Conservation (phyloP, 108 stramenopile species). For the Parmales sp. region DNA sequence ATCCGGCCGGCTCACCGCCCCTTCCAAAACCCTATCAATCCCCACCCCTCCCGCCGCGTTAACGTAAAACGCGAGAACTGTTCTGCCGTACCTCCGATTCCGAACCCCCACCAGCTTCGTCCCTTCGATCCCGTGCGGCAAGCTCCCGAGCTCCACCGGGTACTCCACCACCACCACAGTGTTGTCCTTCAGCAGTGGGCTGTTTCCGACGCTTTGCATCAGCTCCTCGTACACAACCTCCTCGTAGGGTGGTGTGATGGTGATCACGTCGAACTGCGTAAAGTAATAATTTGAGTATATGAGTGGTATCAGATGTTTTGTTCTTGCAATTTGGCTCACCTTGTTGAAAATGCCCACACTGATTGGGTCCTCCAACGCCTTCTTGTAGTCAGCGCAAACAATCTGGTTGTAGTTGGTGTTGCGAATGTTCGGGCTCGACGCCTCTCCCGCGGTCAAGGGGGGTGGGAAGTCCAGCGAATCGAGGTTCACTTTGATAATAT, state of each 20-base stretch:
- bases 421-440: conserved; percentile 23
- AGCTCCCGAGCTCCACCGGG: conserved; percentile 79
- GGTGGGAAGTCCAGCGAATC: conserved; percentile 35
- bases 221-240: conserved; percentile 88
- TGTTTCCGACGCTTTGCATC: conserved; percentile 61
- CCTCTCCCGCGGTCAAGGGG: conserved; percentile 10
- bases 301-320: no score
- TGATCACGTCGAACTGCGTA: conserved; percentile 60
- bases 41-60: conserved; percentile 78
- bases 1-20: conserved; percentile 63
- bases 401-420: conserved; percentile 41
- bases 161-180: conserved; percentile 83
- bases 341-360: conserved; percentile 62
- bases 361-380: conserved; percentile 69
- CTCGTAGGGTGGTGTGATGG: conserved; percentile 90
- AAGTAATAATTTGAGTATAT: no score
- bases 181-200: conserved; percentile 62
- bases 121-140: conserved; percentile 64
- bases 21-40: conserved; percentile 49
- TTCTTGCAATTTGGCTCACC: no score
- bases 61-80: conserved; percentile 84
- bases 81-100: conserved; percentile 88
- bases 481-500: conserved; percentile 54
- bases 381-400: conserved; percentile 69
- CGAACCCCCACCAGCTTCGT: conserved; percentile 77